Evolutionary conservation across 1,139 yeast species (phyloP), one percentile per base, ranked within the genome.

Genomic region (Zygoascus sp.): DNA sequence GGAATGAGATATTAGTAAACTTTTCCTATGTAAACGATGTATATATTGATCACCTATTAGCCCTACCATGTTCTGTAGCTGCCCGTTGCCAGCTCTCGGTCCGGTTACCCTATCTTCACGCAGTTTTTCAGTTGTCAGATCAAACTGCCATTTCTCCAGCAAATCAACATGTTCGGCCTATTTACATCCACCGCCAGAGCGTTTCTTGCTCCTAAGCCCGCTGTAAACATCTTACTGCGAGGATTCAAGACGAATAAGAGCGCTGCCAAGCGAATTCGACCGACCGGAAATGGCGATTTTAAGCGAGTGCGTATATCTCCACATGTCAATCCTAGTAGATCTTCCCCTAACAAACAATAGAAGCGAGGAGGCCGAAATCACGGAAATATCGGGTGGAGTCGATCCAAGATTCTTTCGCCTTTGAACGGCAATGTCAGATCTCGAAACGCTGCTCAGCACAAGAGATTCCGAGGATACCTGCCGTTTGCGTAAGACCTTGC

Each of bases 281-380:
- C 80, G 58, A 80, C 83, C n/a, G 79, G 79, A 4, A 63, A 64
- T 40, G 77, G 79, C n/a, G 74, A 69, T 17, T 81, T 73, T 61
- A 69, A 73, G 52, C 64, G 79, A 54, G 69, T 64, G 55, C 40
- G 68, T 57, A 32, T 10, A 19, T 32, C 16, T 6, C 22, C 21
- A 8, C 11, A 11, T 32, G 9, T 9, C 8, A 17, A 11, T 19
- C 9, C n/a, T 5, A 34, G 16, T 13, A 32, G 5, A 20, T 3
- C 10, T 6, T 9, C 9, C 32, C 4, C 27, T 19, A 32, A 30
- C n/a, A n/a, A n/a, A n/a, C 36, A 13, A 8, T 64, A 63, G 61
- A 87, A 87, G 50, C 83, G 80, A 58, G 86, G 95, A 17, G 95
- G 96, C 9, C 79, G 96, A 68, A 85, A 86, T 58, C 97, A 89